A percentile compares a stretch with the other conserved stretches of the same genome.
Conservation (phyloP, 306 rosid genomes). For the Mimosa pudica region DNA sequence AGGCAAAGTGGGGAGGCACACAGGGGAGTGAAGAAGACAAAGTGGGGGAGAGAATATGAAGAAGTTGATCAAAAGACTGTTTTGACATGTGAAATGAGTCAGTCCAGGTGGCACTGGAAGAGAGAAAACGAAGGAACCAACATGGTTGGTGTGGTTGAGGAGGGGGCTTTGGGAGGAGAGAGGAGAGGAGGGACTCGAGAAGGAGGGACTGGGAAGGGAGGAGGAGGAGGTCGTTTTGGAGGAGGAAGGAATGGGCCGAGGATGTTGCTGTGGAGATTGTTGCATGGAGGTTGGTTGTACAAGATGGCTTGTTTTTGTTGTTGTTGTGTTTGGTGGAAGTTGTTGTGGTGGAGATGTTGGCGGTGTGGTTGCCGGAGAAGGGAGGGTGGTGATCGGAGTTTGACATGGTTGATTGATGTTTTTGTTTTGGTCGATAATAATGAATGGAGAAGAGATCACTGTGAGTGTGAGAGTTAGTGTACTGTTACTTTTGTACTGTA, state of each 20-base stretch:
- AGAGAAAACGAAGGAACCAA: conserved; percentile 76
- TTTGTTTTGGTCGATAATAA: too few relatives aligned
- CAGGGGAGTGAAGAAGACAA: conserved; percentile 42
- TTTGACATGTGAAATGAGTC: conserved; percentile 64
- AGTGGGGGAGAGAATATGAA: conserved; percentile 47
- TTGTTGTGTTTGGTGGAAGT: conserved; percentile 29
- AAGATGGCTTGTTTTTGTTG: conserved; percentile 30
- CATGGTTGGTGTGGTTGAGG: conserved; percentile 25
- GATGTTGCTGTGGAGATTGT: conserved; percentile 44
- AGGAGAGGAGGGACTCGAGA: conserved; percentile 56
- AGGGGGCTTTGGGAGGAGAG: conserved; percentile 30
- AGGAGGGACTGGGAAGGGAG: conserved; percentile 59
- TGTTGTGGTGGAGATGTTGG: not conserved
- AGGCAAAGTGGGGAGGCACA: conserved; percentile 48
- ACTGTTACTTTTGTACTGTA: too few relatives aligned
- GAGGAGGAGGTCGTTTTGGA: conserved; percentile 56
- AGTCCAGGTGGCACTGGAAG: conserved; percentile 58
- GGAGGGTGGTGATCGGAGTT: not conserved
- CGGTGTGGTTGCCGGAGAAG: too few relatives aligned
- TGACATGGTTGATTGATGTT: not conserved
- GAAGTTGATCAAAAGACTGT: conserved; percentile 65
- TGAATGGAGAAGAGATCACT: not conserved
- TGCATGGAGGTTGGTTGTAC: not conserved
- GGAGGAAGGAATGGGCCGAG: conserved; percentile 61
- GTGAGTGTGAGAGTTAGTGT: not conserved